A percentile compares a stretch with the other conserved stretches of the same genome.
phyloP scores from a whole-genome alignment of 129 eudicot genomes.

The Escallonia herrerae region DNA sequence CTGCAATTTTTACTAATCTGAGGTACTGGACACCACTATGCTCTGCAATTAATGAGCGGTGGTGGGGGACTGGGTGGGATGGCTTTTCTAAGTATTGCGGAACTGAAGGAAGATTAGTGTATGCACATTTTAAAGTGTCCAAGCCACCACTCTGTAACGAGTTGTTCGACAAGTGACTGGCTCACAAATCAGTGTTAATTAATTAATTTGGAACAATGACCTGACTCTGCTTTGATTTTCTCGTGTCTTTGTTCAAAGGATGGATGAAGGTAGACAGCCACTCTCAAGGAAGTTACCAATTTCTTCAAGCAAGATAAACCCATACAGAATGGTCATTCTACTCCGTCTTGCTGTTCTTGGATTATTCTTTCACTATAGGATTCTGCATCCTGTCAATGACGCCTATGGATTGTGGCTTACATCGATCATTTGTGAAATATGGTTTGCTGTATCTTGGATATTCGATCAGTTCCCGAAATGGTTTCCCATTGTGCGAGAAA shows the following conservation, averaged over 20 bases:
- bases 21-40: too few species aligned
- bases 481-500: conserved; percentile 79
- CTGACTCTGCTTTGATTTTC: too few species aligned
- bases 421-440: conserved; percentile 81
- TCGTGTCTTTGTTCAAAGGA: conserved; percentile 23
- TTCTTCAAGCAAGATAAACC: conserved; percentile 85
- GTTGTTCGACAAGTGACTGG: too few species aligned
- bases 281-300: conserved; percentile 84
- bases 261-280: conserved; percentile 94
- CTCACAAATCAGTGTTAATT: too few species aligned
- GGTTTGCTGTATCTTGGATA: conserved; percentile 93
- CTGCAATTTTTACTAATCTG: too few species aligned
- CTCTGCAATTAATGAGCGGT: too few species aligned
- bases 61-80: too few species aligned
- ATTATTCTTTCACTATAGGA: conserved; percentile 73
- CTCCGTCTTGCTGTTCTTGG: conserved; percentile 63
- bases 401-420: conserved; percentile 82
- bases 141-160: too few species aligned
- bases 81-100: too few species aligned
- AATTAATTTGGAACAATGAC: too few species aligned
- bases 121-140: too few species aligned
- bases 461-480: conserved; percentile 88
- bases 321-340: conserved; percentile 71
- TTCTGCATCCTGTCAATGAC: conserved; percentile 72
- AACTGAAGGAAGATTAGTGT: too few species aligned